Base-by-base conservation (phyloP, 2,329 filamentous ascomycete genomes). In the Colletotrichum siamense region DNA sequence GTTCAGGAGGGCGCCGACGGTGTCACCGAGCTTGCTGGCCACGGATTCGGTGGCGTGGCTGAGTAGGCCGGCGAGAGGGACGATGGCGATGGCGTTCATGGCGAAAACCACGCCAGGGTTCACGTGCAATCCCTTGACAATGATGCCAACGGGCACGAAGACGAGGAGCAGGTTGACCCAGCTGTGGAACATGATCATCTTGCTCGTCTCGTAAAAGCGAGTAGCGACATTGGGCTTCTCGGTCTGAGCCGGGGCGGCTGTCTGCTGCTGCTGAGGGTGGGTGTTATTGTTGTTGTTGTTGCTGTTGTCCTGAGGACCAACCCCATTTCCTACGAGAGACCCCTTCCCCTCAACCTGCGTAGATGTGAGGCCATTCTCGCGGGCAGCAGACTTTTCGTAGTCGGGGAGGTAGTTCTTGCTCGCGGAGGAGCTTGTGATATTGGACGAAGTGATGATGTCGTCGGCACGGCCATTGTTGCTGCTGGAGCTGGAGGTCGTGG, bases 81-180 rank as follows among this genome's bases (percentile, higher is more conserved):
- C 90, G 81, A 96, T 94, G 79, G 94, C 94, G 79, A 95, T 87
- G 68, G 93, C 93, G 82, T 96, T 96, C 87, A 95, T 90, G 74
- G 90, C 93, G 82, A 96, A 96, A 77, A 94, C 86, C 73, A 94
- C 85, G 59, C 90, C 92, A 6, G 74, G 74, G 70, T 73, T 76
- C 24, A 92, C 90, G 70, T 88, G 88, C 71, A 92, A 81, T 77
- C 87, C 86, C 72, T 94, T 88, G 73, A 92, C 89, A 75, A 89
- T 89, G 80, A 97, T 96, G 80, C 95, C 95, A 69, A 95, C 88
- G 9, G 95, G 95, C 34, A 96, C 95, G 81, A 96, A 96, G 71
- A 96, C 85, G 78, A 96, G 87, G 79, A 96, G 87, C 71, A 95
- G 81, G 83, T 97, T 96, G 86, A 96, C 87, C 91, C 93, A 95